A percentile compares a stretch with the other conserved stretches of the same genome.
Conservation (phyloP, 805 yeast genomes). For the Starmerella asiatica region DNA sequence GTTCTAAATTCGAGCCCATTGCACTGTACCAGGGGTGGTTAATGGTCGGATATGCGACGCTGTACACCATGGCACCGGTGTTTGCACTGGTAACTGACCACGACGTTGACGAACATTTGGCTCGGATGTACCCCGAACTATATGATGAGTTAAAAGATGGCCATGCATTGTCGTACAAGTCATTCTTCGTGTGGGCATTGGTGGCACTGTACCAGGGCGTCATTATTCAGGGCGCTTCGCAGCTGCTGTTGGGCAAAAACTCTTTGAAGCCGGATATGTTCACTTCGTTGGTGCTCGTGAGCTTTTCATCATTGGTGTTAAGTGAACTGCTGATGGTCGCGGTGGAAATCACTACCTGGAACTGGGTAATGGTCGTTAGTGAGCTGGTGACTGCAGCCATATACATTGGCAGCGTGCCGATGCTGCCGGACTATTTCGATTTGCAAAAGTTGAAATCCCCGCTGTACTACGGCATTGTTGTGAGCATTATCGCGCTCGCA, state of each 20-base stretch:
- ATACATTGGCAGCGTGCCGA: conserved; percentile 67
- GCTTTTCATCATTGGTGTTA: conserved; percentile 63
- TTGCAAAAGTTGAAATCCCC: conserved; percentile 45
- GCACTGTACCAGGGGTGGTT: conserved; percentile 93
- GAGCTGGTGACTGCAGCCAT: conserved; percentile 56
- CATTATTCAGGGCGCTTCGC: conserved; percentile 71
- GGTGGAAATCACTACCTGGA: conserved; percentile 87
- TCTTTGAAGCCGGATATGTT: conserved; percentile 38
- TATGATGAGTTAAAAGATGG: conserved; percentile 88
- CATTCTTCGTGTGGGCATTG: conserved; percentile 83
- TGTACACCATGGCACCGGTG: conserved; percentile 97
- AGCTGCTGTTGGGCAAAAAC: conserved; percentile 46
- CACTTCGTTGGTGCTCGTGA: conserved; percentile 66
- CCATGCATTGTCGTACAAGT: conserved; percentile 66
- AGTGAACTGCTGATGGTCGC: conserved; percentile 93
- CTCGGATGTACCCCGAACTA: conserved; percentile 83
- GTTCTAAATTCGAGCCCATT: conserved; percentile 80
- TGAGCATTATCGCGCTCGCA: conserved; percentile 51
- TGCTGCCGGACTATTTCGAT: conserved; percentile 77
- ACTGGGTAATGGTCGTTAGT: conserved; percentile 54
- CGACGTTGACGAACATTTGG: conserved; percentile 80
- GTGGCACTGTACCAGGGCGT: conserved; percentile 86
- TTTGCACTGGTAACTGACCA: conserved; percentile 82
- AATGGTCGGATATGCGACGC: conserved; percentile 96
- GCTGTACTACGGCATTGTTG: conserved; percentile 54